Conservation (phyloP, 2,329 filamentous ascomycete genomes). For the Exutisphaerella laricina region DNA sequence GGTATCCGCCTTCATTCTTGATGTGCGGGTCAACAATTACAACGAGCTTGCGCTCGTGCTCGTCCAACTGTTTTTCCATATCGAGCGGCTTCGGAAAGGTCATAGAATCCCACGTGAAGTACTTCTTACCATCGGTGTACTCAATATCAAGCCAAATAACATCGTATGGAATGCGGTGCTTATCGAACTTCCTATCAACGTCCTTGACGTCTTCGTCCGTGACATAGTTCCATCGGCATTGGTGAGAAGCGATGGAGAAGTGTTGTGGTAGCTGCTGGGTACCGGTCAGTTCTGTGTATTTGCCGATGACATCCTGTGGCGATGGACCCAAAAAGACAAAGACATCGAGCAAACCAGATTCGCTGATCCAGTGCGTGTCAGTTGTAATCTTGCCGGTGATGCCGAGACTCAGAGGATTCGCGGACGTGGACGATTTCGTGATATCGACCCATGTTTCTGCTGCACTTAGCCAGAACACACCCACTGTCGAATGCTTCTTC, state of each 20-base stretch:
- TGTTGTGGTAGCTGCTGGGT: slow-evolving; percentile 87
- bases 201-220: slow-evolving; percentile 96
- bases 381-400: slow-evolving; percentile 65
- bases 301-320: slow-evolving; percentile 72
- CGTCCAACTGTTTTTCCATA: slow-evolving; percentile 84
- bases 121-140: slow-evolving; percentile 94
- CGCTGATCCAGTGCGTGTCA: slow-evolving; percentile 94
- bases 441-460: slow-evolving; percentile 98
- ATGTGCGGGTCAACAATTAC: slow-evolving; percentile 96
- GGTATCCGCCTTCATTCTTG: slow-evolving; percentile 80
- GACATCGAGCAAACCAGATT: slow-evolving; percentile 80
- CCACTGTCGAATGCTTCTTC: slow-evolving; percentile 85
- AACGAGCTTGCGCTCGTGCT: slow-evolving; percentile 82
- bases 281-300: slow-evolving; percentile 85
- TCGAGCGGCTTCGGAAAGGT: slow-evolving; percentile 78
- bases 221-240: slow-evolving; percentile 98
- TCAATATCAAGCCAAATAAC: slow-evolving; percentile 99
- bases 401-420: slow-evolving; percentile 73
- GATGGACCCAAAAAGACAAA: slow-evolving; percentile 92
- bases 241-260: slow-evolving; percentile 89
- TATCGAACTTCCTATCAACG: slow-evolving; percentile 94
- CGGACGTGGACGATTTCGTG: slow-evolving; percentile 66
- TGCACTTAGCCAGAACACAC: slow-evolving; percentile 94
- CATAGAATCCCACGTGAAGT: slow-evolving; percentile 93
- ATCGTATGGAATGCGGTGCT: slow-evolving; percentile 91